phyloP scores from a whole-genome alignment of 2,329 filamentous ascomycete genomes.

The Sporothrix dimorphospora region DNA sequence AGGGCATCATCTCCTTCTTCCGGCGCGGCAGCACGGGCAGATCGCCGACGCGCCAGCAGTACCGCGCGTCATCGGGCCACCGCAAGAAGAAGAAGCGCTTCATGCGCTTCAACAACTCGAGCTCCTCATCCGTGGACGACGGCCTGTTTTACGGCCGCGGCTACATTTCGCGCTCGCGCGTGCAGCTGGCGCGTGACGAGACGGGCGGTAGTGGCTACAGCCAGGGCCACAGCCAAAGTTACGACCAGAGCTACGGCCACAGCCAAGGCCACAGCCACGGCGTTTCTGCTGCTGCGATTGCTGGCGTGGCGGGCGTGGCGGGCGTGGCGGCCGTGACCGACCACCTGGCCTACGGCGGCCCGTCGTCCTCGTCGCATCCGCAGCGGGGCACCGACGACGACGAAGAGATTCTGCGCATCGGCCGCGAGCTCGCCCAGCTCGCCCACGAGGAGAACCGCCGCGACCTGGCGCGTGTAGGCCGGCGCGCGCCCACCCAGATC shows the following conservation, averaged over 20 bases:
- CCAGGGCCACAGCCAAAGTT: neutral
- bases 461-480: constrained; percentile 51
- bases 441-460: constrained; percentile 55
- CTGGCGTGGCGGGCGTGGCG: neutral
- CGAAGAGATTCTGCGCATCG: constrained; percentile 61
- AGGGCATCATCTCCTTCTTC: constrained; percentile 44
- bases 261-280: constrained; percentile 22
- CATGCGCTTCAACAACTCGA: constrained; percentile 54
- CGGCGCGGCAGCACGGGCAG: constrained; percentile 29
- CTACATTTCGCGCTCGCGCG: constrained; percentile 41
- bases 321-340: constrained; percentile 2
- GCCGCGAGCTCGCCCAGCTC: constrained; percentile 57
- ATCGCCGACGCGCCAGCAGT: constrained; percentile 21
- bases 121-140: constrained; percentile 59
- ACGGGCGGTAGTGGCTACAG: neutral
- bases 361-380: constrained; percentile 18
- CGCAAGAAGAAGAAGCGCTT: constrained; percentile 48
- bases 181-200: constrained; percentile 23
- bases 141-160: constrained; percentile 61
- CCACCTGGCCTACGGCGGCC: constrained; percentile 15
- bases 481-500: constrained; percentile 44
- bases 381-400: constrained; percentile 46
- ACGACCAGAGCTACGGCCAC: neutral
- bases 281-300: constrained; percentile 21
- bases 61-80: constrained; percentile 26